A percentile compares a stretch with the other conserved stretches of the same genome.
These are phyloP conservation scores for Dianthus caryophyllus DNA, from an alignment of 148 eudicot genomes.

Conservation along the genomic window DNA sequence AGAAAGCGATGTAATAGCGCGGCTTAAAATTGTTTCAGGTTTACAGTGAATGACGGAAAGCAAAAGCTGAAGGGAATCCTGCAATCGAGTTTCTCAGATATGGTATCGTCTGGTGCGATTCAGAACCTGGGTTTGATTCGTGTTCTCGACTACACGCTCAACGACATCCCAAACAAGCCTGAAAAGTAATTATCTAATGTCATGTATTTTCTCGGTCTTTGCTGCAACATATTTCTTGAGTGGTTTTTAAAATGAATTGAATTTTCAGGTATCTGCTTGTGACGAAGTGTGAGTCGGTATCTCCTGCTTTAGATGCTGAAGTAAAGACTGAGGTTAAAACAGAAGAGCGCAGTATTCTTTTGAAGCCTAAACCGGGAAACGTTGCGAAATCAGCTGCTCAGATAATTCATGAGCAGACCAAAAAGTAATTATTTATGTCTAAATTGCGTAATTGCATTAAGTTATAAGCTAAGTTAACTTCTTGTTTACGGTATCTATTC, in stretches of 20 bases:
- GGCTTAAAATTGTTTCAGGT: conserved; percentile 36
- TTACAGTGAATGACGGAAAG: conserved; percentile 79
- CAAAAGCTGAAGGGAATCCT: conserved; percentile 63
- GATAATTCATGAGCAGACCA: conserved; percentile 70
- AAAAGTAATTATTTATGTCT: conserved; percentile 40
- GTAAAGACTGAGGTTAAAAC: conserved; percentile 37
- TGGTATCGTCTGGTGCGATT: conserved; percentile 67
- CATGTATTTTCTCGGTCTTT: not conserved
- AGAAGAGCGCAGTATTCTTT: conserved; percentile 46
- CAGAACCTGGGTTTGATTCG: conserved; percentile 84
- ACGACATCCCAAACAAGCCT: conserved; percentile 66
- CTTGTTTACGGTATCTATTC: too few species aligned
- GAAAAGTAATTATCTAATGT: conserved; percentile 54
- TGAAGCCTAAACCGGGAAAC: conserved; percentile 72
- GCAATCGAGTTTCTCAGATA: conserved; percentile 57
- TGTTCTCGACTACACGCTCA: conserved; percentile 64
- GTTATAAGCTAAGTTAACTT: too few species aligned
- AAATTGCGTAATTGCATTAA: not conserved
- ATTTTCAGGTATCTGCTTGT: conserved; percentile 66
- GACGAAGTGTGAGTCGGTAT: conserved; percentile 63
- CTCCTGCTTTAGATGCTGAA: conserved; percentile 78
- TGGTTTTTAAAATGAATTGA: conserved; percentile 1
- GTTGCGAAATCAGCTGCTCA: conserved; percentile 87
- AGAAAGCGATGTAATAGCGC: not conserved
- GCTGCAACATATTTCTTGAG: not conserved